Evolutionary conservation across 192 early-diverging fungal species (phyloP), one percentile per base, ranked within the genome.

Genomic region (Umbelopsis sp.): DNA sequence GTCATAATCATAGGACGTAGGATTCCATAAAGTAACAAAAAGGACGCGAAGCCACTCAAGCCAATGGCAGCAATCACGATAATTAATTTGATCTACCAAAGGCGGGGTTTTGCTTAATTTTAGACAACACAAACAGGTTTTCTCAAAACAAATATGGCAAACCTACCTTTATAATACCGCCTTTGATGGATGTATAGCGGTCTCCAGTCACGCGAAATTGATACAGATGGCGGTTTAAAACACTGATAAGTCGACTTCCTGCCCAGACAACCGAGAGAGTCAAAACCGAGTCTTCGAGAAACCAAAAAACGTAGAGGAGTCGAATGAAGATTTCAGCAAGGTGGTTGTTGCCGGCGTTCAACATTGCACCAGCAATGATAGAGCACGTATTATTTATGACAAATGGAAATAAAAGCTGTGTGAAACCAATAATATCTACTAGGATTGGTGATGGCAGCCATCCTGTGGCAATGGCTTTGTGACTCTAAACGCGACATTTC

Each of bases 11-110:
- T 33, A n/a, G 69, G 30, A 25, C 75, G 71, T 9, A 77, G 49
- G 47, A 72, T 66, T 69, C 75, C 75, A 66, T 72, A 77, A 2
- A 70, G 71, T n/a, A 77, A 33, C 20, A 77, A 65, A 15, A 77
- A 72, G 46, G 71, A 20, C 4, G 75, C 75, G 66, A 77, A 77
- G 23, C 51, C 25, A 15, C 47, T 46, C 9, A 77, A 33, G 51
- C 75, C 72, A 21, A 72, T 49, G 23, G 61, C 45, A 45, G 68
- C 64, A 41, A 77, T 77, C 13, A 33, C 22, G n/a, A 77, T 66
- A 8, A 77, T 50, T 11, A 64, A 21, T 61, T 71, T 71, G 30
- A 76, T 76, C 70, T 74, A 53, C 15, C 6, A 18, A 46, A 48
- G 20, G 50, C 12, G 48, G 35, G 51, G 35, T 15, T 45, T 22